Percentiles rank a stretch among this genome's conserved stretches.
phyloP scores from a whole-genome alignment of 257 asterid genomes.

The Nemophila menziesii region DNA sequence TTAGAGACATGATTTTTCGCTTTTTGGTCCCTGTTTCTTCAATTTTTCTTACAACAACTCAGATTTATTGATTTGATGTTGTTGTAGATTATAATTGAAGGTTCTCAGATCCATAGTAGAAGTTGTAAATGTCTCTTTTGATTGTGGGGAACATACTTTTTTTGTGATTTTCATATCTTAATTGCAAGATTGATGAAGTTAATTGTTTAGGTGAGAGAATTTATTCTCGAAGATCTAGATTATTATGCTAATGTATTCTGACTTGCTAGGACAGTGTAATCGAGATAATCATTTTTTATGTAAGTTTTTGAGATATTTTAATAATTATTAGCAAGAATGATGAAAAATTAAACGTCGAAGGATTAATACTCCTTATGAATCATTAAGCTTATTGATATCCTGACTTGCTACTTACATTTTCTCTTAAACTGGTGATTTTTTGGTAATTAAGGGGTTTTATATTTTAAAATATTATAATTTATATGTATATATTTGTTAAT shows the following conservation, averaged over 20 bases:
- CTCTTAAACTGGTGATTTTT: too few relatives aligned
- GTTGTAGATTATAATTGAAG: neutral
- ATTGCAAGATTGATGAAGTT: slow-evolving; percentile 8
- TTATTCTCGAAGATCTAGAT: neutral
- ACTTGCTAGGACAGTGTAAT: slow-evolving; percentile 11
- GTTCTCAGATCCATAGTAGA: slow-evolving; percentile 2
- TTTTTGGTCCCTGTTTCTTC: slow-evolving; percentile 8
- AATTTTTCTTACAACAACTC: neutral
- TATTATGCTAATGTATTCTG: slow-evolving; percentile 6
- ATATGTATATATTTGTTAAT: too few relatives aligned
- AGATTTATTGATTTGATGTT: slow-evolving; percentile 2
- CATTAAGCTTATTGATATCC: slow-evolving; percentile 47
- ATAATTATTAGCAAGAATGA: slow-evolving; percentile 6
- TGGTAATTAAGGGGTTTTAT: too few relatives aligned
- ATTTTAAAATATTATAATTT: too few relatives aligned
- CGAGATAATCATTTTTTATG: neutral
- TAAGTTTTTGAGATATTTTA: neutral
- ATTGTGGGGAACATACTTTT: slow-evolving; percentile 7
- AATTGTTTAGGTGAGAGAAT: slow-evolving; percentile 16
- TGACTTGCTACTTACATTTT: slow-evolving; percentile 16
- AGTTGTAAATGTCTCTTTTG: slow-evolving; percentile 5
- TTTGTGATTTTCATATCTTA: slow-evolving; percentile 8
- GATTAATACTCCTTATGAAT: slow-evolving; percentile 15
- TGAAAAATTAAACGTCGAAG: slow-evolving; percentile 6
- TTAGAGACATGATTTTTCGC: slow-evolving; percentile 6